A percentile compares a stretch with the other conserved stretches of the same genome.
These are phyloP conservation scores for Chaetomiaceae sp. DNA, from an alignment of 2,329 filamentous ascomycete genomes.

Conservation along the genomic window DNA sequence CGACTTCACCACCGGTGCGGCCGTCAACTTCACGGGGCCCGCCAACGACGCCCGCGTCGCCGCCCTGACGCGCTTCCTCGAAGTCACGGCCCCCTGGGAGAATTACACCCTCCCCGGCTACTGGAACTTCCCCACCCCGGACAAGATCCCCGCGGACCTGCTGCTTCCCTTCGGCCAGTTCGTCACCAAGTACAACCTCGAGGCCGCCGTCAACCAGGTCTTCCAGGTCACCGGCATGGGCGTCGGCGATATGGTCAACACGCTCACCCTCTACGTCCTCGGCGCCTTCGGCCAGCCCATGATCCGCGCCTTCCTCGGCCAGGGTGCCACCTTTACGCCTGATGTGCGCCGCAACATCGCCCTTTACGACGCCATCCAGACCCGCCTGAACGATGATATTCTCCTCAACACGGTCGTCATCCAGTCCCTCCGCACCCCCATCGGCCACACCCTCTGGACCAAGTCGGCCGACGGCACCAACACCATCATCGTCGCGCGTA, in stretches of 20 bases:
- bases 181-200: slow-evolving; percentile 42
- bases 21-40: slow-evolving; percentile 27
- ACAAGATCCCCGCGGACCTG: slow-evolving; percentile 42
- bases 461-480: slow-evolving; percentile 21
- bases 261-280: slow-evolving; percentile 43
- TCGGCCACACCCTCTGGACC: slow-evolving; percentile 31
- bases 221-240: slow-evolving; percentile 40
- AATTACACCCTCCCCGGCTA: slow-evolving; percentile 33
- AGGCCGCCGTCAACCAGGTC: slow-evolving; percentile 37
- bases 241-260: slow-evolving; percentile 38
- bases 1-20: slow-evolving; percentile 35
- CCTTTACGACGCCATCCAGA: slow-evolving; percentile 36
- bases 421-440: slow-evolving; percentile 27
- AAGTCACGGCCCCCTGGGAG: slow-evolving; percentile 30
- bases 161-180: slow-evolving; percentile 45
- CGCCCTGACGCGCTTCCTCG: slow-evolving; percentile 29
- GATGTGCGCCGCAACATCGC: slow-evolving; percentile 35
- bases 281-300: slow-evolving; percentile 33
- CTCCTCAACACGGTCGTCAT: slow-evolving; percentile 34
- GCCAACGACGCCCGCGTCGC: slow-evolving; percentile 20
- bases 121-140: slow-evolving; percentile 39
- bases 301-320: slow-evolving; percentile 31
- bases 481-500: slow-evolving; percentile 31
- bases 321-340: slow-evolving; percentile 30
- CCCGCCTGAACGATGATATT: slow-evolving; percentile 33